phyloP scores from a whole-genome alignment of 2,329 filamentous ascomycete genomes.

The Hirsutella minnesotensis region DNA sequence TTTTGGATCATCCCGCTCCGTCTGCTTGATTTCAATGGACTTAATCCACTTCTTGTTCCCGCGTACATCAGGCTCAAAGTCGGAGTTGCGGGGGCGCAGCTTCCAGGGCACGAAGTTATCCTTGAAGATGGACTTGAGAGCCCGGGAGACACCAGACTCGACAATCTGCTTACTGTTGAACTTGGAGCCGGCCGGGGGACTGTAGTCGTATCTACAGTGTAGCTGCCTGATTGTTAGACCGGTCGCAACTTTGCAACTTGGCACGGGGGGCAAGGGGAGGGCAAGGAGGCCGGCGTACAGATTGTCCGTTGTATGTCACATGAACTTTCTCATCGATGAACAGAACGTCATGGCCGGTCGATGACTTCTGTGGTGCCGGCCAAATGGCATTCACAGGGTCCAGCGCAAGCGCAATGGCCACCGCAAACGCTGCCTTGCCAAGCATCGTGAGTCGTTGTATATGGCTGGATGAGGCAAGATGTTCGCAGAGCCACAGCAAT shows the following conservation, averaged over 20 bases:
- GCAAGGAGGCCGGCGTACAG: conserved; percentile 5
- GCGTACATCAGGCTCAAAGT: conserved; percentile 48
- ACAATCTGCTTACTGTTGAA: conserved; percentile 42
- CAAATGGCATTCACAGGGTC: conserved; percentile 40
- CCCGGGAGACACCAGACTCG: conserved; percentile 43
- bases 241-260: conserved; percentile 16
- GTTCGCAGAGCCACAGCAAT: background rate
- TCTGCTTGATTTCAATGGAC: conserved; percentile 51
- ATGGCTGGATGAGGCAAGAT: background rate
- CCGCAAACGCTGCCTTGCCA: conserved; percentile 10
- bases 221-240: conserved; percentile 21
- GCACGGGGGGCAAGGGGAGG: background rate
- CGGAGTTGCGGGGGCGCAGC: conserved; percentile 50
- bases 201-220: conserved; percentile 32
- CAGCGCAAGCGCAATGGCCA: conserved; percentile 26
- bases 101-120: conserved; percentile 69
- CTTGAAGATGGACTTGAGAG: conserved; percentile 52
- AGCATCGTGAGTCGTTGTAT: background rate
- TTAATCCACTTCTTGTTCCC: conserved; percentile 37
- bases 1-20: conserved; percentile 34
- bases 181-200: conserved; percentile 22
- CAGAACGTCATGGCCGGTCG: conserved; percentile 38
- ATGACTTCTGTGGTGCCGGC: conserved; percentile 40
- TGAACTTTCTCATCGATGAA: conserved; percentile 39
- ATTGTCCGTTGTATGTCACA: conserved; percentile 45